phyloP scores from a whole-genome alignment of 805 yeast genomes.

The Nakazawaea laoshanensis region DNA sequence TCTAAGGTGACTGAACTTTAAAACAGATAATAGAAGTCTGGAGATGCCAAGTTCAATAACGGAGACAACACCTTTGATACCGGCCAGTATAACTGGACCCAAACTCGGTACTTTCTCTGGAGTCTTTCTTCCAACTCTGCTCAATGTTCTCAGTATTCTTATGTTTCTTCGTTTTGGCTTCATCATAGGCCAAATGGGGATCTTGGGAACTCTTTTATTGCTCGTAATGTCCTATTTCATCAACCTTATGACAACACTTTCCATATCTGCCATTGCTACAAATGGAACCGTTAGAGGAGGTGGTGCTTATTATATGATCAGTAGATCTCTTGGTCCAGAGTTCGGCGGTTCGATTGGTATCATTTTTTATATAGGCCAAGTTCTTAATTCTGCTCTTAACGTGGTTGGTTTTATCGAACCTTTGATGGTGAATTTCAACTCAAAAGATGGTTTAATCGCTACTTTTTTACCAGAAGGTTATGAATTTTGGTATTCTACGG shows the following conservation, averaged over 20 bases:
- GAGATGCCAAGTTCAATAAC: too few relatives aligned
- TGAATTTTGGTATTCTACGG: conserved; percentile 64
- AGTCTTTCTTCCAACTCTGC: conserved; percentile 87
- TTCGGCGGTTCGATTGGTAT: conserved; percentile 97
- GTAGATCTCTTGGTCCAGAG: conserved; percentile 92
- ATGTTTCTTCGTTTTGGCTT: conserved; percentile 96
- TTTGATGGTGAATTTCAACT: conserved; percentile 69
- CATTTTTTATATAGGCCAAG: conserved; percentile 91
- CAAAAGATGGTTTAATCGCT: conserved; percentile 43
- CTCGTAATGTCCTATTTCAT: conserved; percentile 70
- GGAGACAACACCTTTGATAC: conserved; percentile 6
- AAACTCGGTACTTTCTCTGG: conserved; percentile 83
- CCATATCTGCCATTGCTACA: conserved; percentile 93
- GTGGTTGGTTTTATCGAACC: conserved; percentile 97
- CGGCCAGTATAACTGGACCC: too few relatives aligned
- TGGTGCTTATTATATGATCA: conserved; percentile 97
- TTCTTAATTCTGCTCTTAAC: conserved; percentile 82
- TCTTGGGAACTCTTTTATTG: conserved; percentile 64
- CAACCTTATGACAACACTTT: conserved; percentile 76
- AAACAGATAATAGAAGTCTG: too few relatives aligned
- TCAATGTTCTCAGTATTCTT: conserved; percentile 86
- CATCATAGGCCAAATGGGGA: conserved; percentile 90
- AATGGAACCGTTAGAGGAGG: conserved; percentile 98
- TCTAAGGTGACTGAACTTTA: too few relatives aligned
- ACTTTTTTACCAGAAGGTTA: conserved; percentile 53